These are phyloP conservation scores for Aspergillus ochraceus DNA, from an alignment of 2,329 filamentous ascomycete genomes.

Conservation along the genomic window DNA sequence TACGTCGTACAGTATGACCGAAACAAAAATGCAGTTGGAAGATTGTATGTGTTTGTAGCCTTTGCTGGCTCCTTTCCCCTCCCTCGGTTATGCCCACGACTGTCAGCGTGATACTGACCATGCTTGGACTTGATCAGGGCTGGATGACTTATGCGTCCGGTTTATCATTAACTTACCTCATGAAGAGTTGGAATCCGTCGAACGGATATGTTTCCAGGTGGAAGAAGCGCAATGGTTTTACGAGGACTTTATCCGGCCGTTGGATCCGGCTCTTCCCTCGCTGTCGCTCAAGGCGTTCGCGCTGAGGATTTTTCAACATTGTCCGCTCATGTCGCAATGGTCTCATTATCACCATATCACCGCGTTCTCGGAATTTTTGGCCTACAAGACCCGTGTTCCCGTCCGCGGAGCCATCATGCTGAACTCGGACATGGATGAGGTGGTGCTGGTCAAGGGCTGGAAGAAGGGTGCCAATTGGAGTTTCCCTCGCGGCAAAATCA, in stretches of 20 bases:
- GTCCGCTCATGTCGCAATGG: constrained; percentile 80
- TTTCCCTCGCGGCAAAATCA: constrained; percentile 96
- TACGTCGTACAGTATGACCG: constrained; percentile 66
- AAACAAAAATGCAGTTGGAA: constrained; percentile 80
- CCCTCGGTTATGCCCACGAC: background rate
- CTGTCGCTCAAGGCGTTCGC: constrained; percentile 85
- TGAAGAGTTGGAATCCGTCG: constrained; percentile 84
- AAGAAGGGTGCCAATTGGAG: constrained; percentile 97
- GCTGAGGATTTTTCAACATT: constrained; percentile 88
- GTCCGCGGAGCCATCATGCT: constrained; percentile 92
- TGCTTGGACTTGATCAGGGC: constrained; percentile 57
- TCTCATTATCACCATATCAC: constrained; percentile 73
- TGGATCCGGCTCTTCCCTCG: constrained; percentile 80
- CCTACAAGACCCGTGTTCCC: constrained; percentile 92
- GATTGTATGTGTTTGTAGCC: constrained; percentile 65
- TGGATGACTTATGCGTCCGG: constrained; percentile 96
- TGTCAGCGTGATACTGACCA: constrained; percentile 20
- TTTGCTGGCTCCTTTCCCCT: background rate
- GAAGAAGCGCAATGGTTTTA: constrained; percentile 99
- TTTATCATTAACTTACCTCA: constrained; percentile 96
- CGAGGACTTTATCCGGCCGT: constrained; percentile 95
- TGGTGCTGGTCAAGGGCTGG: constrained; percentile 93
- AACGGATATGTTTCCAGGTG: constrained; percentile 96
- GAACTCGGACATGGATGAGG: constrained; percentile 90
- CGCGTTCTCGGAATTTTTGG: constrained; percentile 88